phyloP scores from a whole-genome alignment of 352 stramenopile species.

The Pythium utonaiense region DNA sequence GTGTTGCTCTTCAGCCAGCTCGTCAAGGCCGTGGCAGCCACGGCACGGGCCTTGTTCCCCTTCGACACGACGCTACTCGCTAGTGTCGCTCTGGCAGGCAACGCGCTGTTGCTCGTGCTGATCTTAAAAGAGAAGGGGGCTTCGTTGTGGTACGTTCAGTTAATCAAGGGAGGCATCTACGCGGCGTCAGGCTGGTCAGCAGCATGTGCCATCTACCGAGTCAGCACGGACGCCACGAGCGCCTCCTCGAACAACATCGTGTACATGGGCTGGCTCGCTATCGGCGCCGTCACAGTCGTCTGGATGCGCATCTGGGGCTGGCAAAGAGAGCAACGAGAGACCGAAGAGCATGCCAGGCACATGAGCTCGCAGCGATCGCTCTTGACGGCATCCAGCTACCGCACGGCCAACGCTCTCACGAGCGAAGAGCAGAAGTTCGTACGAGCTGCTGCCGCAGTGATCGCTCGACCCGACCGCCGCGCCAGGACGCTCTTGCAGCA shows the following conservation, averaged over 20 bases:
- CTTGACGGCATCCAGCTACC: not conserved
- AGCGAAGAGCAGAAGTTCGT: not conserved
- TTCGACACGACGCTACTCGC: constrained; percentile 35
- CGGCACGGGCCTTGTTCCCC: constrained; percentile 46
- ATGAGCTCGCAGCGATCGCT: not conserved
- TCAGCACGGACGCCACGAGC: constrained; percentile 10
- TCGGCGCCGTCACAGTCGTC: constrained; percentile 23
- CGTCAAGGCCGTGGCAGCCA: constrained; percentile 42
- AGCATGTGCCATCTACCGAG: constrained; percentile 40
- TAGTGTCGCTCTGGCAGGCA: constrained; percentile 32
- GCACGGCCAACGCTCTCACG: not conserved
- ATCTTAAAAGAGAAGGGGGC: constrained; percentile 40
- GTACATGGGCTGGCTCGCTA: constrained; percentile 57
- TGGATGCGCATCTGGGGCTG: constrained; percentile 25
- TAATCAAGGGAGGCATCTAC: constrained; percentile 53
- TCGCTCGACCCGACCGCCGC: not conserved
- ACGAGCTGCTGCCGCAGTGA: not conserved
- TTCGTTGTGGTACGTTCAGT: constrained; percentile 58
- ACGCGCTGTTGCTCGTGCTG: constrained; percentile 32
- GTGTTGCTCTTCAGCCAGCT: constrained; percentile 49
- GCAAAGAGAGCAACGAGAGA: constrained; percentile 18
- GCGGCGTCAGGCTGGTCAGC: constrained; percentile 54
- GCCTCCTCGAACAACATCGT: constrained; percentile 41
- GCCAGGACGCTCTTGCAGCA: constrained; percentile 2
- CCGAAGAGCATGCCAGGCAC: constrained; percentile 9